Base-by-base conservation (phyloP, 495 filamentous ascomycete genomes). In the Penicillium riverlandense region DNA sequence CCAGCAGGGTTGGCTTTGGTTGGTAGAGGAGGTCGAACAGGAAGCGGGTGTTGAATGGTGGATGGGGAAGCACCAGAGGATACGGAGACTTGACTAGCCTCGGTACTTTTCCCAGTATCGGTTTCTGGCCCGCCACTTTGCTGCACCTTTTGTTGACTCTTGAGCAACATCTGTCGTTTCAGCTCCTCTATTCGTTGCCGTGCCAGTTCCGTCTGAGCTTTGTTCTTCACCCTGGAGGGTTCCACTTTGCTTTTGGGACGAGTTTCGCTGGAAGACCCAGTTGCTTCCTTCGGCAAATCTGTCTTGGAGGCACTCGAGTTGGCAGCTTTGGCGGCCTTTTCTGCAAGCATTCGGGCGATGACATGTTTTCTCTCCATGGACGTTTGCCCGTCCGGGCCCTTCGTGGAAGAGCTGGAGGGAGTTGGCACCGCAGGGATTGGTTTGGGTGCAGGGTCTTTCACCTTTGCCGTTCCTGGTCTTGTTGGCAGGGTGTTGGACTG, bases 321-420 rank as follows among this genome's bases (percentile, higher is more conserved):
- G 22, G 22, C 22, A 22, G 22, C 22, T 50, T 57, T 63, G 35
- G 66, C 66, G 49, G 70, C 69, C 47, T 74, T 77, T 1, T 66
- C 82, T 33, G 86, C 85, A 38, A 86, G 71, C 55, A 88, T 78
- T 35, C 79, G 75, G 12, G 85, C 84, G 53, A 87, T 86, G 34
- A 86, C 75, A 47, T 88, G 84, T 49, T 88, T 88, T 28, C 86
- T 75, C 51, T 87, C 83, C 53, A 88, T 68, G 7, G 78, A 72
- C 49, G 78, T 80, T 4, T 45, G 48, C 7, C 53, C 13, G 2
- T 57, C 51, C 11, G 49, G 40, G 3, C 4, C 22, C 0, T 2
- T 4, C 22, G 22, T 6, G 22, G 22, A 22, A 22, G 22, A 22
- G 22, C 22, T 6, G 22, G 22, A 22, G 4, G 22, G 22, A 22